Conservation (phyloP, 306 rosid species). For the Urtica urens region DNA sequence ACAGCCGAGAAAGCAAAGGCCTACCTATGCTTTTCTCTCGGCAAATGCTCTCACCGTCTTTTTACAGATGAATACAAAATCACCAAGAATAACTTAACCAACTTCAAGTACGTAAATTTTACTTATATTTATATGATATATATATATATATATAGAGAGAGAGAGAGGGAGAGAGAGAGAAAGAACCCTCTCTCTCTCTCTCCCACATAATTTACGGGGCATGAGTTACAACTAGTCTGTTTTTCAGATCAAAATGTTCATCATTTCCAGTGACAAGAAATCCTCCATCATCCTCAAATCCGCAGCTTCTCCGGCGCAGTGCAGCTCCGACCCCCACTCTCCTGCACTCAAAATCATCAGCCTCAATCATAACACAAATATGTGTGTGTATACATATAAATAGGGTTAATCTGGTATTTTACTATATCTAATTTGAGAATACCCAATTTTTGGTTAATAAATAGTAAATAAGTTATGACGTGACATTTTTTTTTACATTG, state of each 20-base stretch:
- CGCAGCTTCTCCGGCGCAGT: constrained; percentile 24
- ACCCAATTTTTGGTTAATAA: no score
- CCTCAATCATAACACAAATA: background rate
- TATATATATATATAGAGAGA: background rate
- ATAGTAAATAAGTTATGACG: no score
- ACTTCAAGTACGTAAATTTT: background rate
- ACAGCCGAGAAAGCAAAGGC: constrained; percentile 3
- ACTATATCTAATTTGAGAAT: background rate
- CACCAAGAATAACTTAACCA: background rate
- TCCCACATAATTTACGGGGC: no score
- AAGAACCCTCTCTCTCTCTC: no score
- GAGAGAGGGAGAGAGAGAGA: no score
- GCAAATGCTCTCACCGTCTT: background rate
- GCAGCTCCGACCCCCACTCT: constrained; percentile 8
- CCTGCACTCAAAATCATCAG: constrained; percentile 21
- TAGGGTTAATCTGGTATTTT: background rate
- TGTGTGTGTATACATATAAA: background rate
- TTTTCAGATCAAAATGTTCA: constrained; percentile 45
- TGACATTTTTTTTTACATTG: no score
- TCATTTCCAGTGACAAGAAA: constrained; percentile 27
- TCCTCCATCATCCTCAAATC: constrained; percentile 46
- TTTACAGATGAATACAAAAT: background rate
- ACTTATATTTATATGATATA: no score
- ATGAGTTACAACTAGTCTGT: background rate
- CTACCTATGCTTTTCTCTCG: background rate